Evolutionary conservation across 352 stramenopile species (phyloP), one percentile per base, ranked within the genome.

Genomic region (Globisporangium mamillatum): DNA sequence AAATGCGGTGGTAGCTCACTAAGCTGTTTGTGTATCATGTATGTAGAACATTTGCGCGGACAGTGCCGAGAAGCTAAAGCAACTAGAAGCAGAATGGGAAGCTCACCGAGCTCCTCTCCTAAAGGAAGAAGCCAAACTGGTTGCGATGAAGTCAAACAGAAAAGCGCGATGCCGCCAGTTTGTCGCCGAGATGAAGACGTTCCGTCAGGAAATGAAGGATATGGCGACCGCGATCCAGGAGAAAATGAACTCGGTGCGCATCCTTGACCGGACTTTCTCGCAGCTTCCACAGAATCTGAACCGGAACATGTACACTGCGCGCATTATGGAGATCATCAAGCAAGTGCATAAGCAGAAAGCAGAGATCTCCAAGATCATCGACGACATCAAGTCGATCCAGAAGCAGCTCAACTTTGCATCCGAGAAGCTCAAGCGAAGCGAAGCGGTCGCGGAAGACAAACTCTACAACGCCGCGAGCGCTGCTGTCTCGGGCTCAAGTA

Each of bases 241-340:
- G 9, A 96, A 95, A 70, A 84, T 90, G 74, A 80, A 93, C 18
- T 65, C 71, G 54, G 25, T 90, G 22, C 68, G 67, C 10, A 55
- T 68, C 8, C 76, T 97, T 9, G 85, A 96, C 53, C 83, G 79
- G 16, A 72, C 78, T 36, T 84, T 85, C 58, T 75, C 80, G 24
- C 78, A 66, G 57, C 76, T 89, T 8, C 77, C 77, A 4, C 82
- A 75, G 38, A 72, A 85, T 44, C 62, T 81, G 73, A 85, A 91
- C 64, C 87, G 90, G 46, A 89, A 77, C 69, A 86, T 90, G 68
- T 97, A 97, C 76, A 96, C 84, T 29, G 82, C 84, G 34, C 87
- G 90, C 1, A 96, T 97, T 68, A 90, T 96, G 80, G 90, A 96
- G 68, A 96, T 97, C 67, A 97, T 94, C 77, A 93, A 93, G 68